Evolutionary conservation across 2,329 filamentous ascomycete genomes (phyloP).

Genomic region (Xylaria sp.): DNA sequence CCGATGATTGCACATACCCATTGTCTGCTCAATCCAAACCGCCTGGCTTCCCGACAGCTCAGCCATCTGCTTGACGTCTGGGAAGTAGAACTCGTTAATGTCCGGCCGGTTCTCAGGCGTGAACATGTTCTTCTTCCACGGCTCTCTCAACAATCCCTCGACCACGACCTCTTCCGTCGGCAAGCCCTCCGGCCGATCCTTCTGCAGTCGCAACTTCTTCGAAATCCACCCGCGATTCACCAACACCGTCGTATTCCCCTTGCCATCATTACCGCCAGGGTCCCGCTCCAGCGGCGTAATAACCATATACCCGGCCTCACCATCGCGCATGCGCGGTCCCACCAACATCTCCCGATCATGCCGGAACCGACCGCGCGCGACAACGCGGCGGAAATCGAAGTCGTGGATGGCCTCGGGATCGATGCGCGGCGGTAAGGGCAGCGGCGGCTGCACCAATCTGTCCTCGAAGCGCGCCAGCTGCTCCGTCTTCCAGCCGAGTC

Average conservation of each 20-base stretch:
- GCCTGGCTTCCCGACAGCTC: conserved; percentile 72
- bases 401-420: conserved; percentile 77
- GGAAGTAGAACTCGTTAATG: conserved; percentile 86
- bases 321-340: conserved; percentile 82
- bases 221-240: conserved; percentile 91
- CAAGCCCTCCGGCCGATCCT: conserved; percentile 57
- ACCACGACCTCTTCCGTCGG: conserved; percentile 68
- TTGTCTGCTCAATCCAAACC: conserved; percentile 93
- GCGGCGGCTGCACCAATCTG: conserved; percentile 74
- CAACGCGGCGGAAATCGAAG: conserved; percentile 87
- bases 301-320: conserved; percentile 84
- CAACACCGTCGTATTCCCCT: conserved; percentile 55
- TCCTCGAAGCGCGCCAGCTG: conserved; percentile 89
- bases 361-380: conserved; percentile 64
- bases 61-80: conserved; percentile 90
- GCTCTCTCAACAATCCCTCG: conserved; percentile 78
- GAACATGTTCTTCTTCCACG: conserved; percentile 97
- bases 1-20: conserved; percentile 55
- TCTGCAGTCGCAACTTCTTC: conserved; percentile 64
- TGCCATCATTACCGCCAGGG: conserved; percentile 23
- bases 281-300: conserved; percentile 81
- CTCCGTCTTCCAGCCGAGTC: conserved; percentile 89
- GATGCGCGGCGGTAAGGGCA: conserved; percentile 78
- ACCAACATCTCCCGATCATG: conserved; percentile 97
- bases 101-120: conserved; percentile 86